Evolutionary conservation across 495 filamentous ascomycete genomes (phyloP), one percentile per base, ranked within the genome.

Genomic region (Talaromyces thailandensis): DNA sequence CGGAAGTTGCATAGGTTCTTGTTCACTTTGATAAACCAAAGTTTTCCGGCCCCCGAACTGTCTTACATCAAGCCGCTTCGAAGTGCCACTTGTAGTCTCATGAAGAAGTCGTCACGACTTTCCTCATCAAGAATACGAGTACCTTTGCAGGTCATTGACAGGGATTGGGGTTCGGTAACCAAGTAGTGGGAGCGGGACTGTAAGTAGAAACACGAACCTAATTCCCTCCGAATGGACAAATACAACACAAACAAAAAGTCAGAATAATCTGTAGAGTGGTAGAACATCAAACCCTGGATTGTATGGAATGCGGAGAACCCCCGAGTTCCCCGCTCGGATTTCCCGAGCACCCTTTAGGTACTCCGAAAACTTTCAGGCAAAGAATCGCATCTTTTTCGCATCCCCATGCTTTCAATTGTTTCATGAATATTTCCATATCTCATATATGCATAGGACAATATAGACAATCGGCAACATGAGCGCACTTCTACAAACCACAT

Each of bases 401-500:
- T 18, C 21, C 6, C 43, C 6, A 18, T 48, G 43, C 43, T 48
- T 5, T 48, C n/a, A 21, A 48, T n/a, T 24, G 29, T 16, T 4
- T 16, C 9, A 16, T 16, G 12, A 40, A 31, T 28, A 29, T 28
- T 26, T 2, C 11, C 25, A 25, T 31, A 55, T 56, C 16, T 7
- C 21, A 1, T 16, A 56, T 31, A 56, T n/a, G n/a, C 16, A n/a
- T 4, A 26, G 25, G 25, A 28, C 8, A 56, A n/a, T 56, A 32
- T 45, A 40, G 29, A 24, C 25, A 21, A 4, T 40, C 12, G 6
- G 35, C 35, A 52, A 55, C 52, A 69, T 69, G 67, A 55, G 63
- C 7, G 56, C 61, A 1, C 9, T 63, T 1, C 62, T 70, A 14
- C 62, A 64, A 37, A 70, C 65, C 0, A 48, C 51, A 18, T 53